These are phyloP conservation scores for Apiospora saccharicola DNA, from an alignment of 2,329 filamentous ascomycete species.

Conservation along the genomic window DNA sequence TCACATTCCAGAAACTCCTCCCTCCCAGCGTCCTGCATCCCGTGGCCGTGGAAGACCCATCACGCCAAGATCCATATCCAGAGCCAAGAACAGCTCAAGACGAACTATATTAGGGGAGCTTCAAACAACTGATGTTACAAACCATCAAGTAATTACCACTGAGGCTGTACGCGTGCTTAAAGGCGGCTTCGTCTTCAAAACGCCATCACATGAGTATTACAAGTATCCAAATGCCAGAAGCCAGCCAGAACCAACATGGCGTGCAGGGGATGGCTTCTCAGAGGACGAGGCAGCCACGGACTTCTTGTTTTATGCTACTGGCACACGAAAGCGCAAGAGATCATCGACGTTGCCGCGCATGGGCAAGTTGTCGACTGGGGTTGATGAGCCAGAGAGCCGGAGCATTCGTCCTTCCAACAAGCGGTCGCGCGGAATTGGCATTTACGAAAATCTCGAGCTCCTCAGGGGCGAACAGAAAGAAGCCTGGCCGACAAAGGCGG, in stretches of 20 bases:
- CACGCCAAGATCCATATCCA: constrained; percentile 2
- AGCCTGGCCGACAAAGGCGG: constrained; percentile 39
- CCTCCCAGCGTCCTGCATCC: neutral
- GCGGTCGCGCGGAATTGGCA: constrained; percentile 13
- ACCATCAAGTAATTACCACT: neutral
- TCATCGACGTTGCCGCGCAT: constrained; percentile 33
- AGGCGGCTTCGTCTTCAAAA: constrained; percentile 37
- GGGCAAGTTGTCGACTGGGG: constrained; percentile 35
- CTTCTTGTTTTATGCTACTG: constrained; percentile 33
- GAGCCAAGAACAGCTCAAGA: neutral
- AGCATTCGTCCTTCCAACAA: constrained; percentile 24
- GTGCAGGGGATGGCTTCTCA: constrained; percentile 42
- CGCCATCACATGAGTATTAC: constrained; percentile 30
- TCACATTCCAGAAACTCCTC: neutral
- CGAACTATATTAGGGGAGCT: constrained; percentile 1
- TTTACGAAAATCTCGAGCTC: constrained; percentile 6
- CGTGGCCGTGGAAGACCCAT: neutral
- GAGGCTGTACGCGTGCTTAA: constrained; percentile 27
- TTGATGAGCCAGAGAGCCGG: constrained; percentile 24
- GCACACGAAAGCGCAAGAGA: constrained; percentile 36
- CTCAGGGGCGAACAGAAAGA: constrained; percentile 32
- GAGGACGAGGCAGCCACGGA: constrained; percentile 37
- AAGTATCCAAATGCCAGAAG: constrained; percentile 35
- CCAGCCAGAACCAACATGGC: constrained; percentile 35
- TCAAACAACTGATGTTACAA: neutral